Evolutionary conservation across 225 moss, liverwort and hornwort genomes (phyloP).

Genomic region (Bryoerythrophyllum caledonicum): DNA sequence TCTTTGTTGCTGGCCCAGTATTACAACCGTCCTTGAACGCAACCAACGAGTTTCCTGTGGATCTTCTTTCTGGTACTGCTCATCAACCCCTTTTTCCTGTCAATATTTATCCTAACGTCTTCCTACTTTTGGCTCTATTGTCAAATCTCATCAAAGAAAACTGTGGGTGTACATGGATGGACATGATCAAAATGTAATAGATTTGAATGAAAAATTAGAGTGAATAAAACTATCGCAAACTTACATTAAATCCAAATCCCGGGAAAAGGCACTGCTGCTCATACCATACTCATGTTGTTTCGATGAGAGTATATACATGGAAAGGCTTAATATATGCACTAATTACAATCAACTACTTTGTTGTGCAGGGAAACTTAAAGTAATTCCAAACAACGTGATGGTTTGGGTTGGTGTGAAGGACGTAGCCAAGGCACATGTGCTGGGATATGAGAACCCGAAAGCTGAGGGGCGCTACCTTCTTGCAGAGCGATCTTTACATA

Average conservation of each 20-base stretch:
- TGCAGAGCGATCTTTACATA: conserved; percentile 25
- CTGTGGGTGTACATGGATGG: no score
- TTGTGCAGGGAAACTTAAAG: neutral
- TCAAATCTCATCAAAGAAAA: no score
- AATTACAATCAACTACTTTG: no score
- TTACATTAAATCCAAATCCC: no score
- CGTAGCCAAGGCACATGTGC: conserved; percentile 49
- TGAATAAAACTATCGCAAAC: no score
- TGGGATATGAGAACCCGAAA: conserved; percentile 51
- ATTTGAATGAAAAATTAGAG: no score
- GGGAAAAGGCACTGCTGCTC: neutral
- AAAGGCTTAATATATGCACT: neutral
- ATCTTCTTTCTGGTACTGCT: neutral
- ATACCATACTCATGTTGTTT: neutral
- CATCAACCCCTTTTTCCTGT: no score
- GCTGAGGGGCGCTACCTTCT: conserved; percentile 61
- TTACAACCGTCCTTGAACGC: conserved; percentile 43
- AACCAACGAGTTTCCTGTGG: conserved; percentile 13
- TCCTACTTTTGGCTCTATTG: no score
- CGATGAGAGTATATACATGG: neutral
- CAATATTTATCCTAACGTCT: no score
- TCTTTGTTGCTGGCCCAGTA: conserved; percentile 34
- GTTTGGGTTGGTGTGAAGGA: conserved; percentile 56
- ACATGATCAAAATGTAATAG: no score
- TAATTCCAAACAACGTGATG: neutral